Percentiles rank a stretch among this genome's conserved stretches.
phyloP scores from a whole-genome alignment of 768 basidiomycete species.

The Macrolepiota albuminosa region DNA sequence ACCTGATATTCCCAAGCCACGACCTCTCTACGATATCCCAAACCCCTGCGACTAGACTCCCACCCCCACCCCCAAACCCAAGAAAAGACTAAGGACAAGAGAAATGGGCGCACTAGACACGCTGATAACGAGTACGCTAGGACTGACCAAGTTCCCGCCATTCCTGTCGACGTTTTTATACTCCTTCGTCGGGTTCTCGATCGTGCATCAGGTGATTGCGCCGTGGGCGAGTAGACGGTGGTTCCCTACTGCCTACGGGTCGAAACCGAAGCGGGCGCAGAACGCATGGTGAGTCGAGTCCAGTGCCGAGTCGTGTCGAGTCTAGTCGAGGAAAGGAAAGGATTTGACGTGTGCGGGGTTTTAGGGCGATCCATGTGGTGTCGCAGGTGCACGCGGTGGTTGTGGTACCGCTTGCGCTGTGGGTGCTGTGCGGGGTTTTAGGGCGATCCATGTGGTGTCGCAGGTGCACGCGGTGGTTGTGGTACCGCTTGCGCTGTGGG shows the following conservation, averaged over 20 bases:
- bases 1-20: no score
- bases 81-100: no score
- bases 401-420: constrained; percentile 59
- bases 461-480: constrained; percentile 68
- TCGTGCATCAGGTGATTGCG: constrained; percentile 53
- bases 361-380: constrained; percentile 65
- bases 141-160: constrained; percentile 50
- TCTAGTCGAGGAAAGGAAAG: no score
- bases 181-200: constrained; percentile 53
- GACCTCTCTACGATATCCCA: no score
- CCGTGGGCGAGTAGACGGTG: constrained; percentile 44
- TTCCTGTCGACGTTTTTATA: constrained; percentile 51
- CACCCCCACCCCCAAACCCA: no score
- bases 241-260: constrained; percentile 47
- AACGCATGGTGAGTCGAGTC: constrained; percentile 53
- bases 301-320: no score
- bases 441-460: constrained; percentile 70
- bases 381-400: constrained; percentile 71
- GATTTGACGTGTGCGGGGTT: not conserved
- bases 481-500: constrained; percentile 56
- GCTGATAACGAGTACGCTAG: constrained; percentile 23
- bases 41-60: no score
- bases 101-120: constrained; percentile 4
- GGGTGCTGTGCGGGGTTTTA: constrained; percentile 36
- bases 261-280: constrained; percentile 37